Base-by-base conservation (phyloP, 2,329 filamentous ascomycete genomes). In the Pestalotiopsis sp. region DNA sequence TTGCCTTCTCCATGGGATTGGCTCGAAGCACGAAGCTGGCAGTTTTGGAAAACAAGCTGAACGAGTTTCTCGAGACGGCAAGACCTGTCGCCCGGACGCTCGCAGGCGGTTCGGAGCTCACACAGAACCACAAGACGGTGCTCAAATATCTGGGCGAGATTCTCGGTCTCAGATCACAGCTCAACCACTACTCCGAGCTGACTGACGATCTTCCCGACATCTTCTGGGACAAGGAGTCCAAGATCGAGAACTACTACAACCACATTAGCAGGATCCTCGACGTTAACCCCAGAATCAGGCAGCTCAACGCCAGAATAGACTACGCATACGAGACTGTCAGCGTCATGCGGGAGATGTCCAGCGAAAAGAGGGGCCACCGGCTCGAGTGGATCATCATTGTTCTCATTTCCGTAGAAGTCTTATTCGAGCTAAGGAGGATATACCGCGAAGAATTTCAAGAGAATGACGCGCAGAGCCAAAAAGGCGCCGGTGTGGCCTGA, bases 381-480 rank as follows among this genome's bases (percentile, higher is more conserved):
- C 85, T 99, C 12, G 96, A 98, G 82, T 95, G 93, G 92, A 97
- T 97, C 74, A 98, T 99, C 78, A 98, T 99, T 75, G 85, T 93
- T 2, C 87, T 99, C 67, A 99, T 99, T 77, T 90, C 93, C 1
- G 92, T 98, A 41, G 96, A 99, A 81, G 95, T 98, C 14, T 85
- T 91, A 12, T 96, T 98, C 78, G 95, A 97, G 80, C 84, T 98
- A 70, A 36, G 65, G 20, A 67, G 65, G 65, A 63, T 67, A 61
- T 67, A 62, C 17, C 57, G 57, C 14, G 65, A 62, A 39, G 65
- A 67, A 20, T 67, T 59, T 60, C 64, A 59, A 17, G 64, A 60
- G 41, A 13, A 27, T 65, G 39, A 23, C 25, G 25, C 4, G 11
- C 49, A 36, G 7, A 36, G 31, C 31, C 9, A 58, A 23, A 52